Evolutionary conservation across 176 grass and related monocot genomes (phyloP), one percentile per base, ranked within the genome.

Genomic region (Aegilops bicornis): DNA sequence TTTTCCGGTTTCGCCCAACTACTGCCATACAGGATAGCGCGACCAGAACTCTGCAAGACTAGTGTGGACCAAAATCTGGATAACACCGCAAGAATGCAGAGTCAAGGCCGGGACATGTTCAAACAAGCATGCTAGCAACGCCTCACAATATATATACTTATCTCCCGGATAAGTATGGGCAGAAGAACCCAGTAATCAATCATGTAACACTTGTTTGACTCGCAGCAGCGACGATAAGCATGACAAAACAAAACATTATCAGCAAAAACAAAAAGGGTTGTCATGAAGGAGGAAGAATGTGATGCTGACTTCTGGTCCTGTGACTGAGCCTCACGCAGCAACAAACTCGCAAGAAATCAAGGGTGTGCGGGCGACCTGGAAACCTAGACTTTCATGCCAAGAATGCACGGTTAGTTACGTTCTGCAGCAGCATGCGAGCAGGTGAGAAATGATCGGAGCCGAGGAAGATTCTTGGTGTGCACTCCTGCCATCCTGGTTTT

Each of bases 401-500:
- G 85, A 37, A 47, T 13, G 52, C 37, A 29, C 50, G 16, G 50
- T 54, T 54, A 54, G 50, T 54, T 54, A 7, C 0, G 6, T 54
- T 54, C 50, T 54, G 50, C 50, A 19, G 16, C 50, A 42, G 42
- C 31, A 1, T 31, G 7, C 56, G 30, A 42, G 42, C 50, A 23
- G 52, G 47, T 48, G 64, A 81, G 85, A 87, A 64, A 64, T 20
- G 58, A 20, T 19, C 85, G 40, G 68, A 27, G 72, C 25, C 58
- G 35, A 47, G 63, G 75, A 54, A 82, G 59, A 87, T 87, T 82
- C 86, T 87, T 87, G 79, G 86, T 68, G 83, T 69, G 63, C 65
- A 24, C 63, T 78, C 69, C 82, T 40, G 35, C 50, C 50, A 54
- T 19, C 50, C 50, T 54, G 16, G 32, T 15, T 36, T 82, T 82